These are phyloP conservation scores for Dianthus caryophyllus DNA, from an alignment of 148 eudicot genomes.

Conservation along the genomic window DNA sequence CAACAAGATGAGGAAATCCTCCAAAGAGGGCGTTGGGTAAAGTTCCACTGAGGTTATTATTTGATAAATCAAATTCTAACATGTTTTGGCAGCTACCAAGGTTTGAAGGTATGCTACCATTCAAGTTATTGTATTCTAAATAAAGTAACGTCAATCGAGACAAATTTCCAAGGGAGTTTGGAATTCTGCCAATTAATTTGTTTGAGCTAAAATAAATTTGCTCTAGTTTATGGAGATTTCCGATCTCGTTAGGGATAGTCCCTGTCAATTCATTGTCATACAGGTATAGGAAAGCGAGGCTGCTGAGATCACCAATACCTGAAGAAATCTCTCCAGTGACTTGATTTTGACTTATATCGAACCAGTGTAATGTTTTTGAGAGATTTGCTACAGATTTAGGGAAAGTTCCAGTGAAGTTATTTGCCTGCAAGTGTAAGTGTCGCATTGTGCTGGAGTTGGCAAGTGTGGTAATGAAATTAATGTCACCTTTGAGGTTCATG, in stretches of 20 bases:
- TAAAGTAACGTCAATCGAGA: background rate
- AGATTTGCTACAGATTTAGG: slow-evolving; percentile 18
- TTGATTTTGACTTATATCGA: background rate
- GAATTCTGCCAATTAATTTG: slow-evolving; percentile 29
- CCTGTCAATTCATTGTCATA: slow-evolving; percentile 10
- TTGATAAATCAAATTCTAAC: slow-evolving; percentile 12
- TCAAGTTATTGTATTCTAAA: slow-evolving; percentile 9
- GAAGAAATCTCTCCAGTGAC: slow-evolving; percentile 17
- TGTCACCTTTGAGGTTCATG: slow-evolving; percentile 24
- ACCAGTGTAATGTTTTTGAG: background rate
- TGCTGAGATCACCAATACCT: slow-evolving; percentile 19
- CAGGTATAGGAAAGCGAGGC: background rate
- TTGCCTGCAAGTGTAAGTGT: background rate
- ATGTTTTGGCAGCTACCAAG: slow-evolving; percentile 29
- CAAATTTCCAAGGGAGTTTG: slow-evolving; percentile 25
- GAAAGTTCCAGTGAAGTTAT: slow-evolving; percentile 21
- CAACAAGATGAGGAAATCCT: slow-evolving; percentile 17
- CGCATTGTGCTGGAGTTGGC: slow-evolving; percentile 28
- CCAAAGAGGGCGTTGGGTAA: slow-evolving; percentile 29
- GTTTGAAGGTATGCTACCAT: slow-evolving; percentile 25
- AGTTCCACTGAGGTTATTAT: slow-evolving; percentile 30
- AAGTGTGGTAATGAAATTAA: slow-evolving; percentile 23
- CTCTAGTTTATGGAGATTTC: slow-evolving; percentile 22
- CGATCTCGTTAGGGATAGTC: slow-evolving; percentile 19
- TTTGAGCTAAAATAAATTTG: slow-evolving; percentile 8